Evolutionary conservation across 139 green algal species (phyloP).

Genomic region (Limnomonas spitsbergensis): DNA sequence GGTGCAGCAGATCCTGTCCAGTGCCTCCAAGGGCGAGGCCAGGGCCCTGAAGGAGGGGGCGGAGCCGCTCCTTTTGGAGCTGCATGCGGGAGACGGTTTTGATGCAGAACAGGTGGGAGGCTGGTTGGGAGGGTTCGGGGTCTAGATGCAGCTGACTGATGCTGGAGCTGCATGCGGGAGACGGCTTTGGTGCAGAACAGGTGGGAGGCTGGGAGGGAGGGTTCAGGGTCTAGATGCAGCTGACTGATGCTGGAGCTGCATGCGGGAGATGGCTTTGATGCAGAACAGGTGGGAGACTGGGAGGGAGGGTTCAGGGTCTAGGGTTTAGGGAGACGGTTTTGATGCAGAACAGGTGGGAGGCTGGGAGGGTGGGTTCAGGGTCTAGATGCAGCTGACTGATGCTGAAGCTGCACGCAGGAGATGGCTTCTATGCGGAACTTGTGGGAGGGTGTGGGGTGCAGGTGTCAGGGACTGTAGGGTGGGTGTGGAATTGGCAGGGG

Average conservation of each 20-base stretch:
- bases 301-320: neutral
- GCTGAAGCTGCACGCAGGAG: constrained; percentile 34
- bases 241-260: too few relatives aligned
- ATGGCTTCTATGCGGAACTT: constrained; percentile 52
- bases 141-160: constrained; percentile 22
- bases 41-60: constrained; percentile 2
- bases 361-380: neutral
- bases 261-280: constrained; percentile 39
- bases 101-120: constrained; percentile 46
- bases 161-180: constrained; percentile 41
- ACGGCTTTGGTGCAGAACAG: constrained; percentile 1
- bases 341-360: constrained; percentile 46
- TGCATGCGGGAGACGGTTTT: constrained; percentile 46
- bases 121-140: neutral
- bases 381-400: too few relatives aligned
- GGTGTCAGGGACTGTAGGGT: too few relatives aligned
- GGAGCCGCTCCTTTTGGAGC: constrained; percentile 29
- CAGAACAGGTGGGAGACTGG: constrained; percentile 37
- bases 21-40: neutral
- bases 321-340: constrained; percentile 32
- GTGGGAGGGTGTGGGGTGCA: neutral
- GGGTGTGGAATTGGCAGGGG: too few relatives aligned
- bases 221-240: too few relatives aligned
- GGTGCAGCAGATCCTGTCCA: neutral
- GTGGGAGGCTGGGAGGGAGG: neutral